Base-by-base conservation (phyloP, 345 rosid genomes). In the Lumnitzera littorea region DNA sequence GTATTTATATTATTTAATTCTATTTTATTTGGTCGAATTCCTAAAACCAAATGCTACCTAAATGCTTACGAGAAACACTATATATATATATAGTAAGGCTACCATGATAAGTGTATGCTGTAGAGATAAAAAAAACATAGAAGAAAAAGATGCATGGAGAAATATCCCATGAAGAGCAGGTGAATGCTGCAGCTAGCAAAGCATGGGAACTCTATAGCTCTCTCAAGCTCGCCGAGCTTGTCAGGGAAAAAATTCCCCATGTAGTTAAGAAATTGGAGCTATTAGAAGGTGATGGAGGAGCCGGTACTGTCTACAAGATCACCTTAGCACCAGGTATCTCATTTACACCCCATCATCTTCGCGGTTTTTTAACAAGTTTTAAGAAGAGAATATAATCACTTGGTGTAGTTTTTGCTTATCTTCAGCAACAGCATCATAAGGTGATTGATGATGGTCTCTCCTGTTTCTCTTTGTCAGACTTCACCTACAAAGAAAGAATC, bases 261-360 rank as follows among this genome's bases (percentile, higher is more conserved):
- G 0, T 60, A 23, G 10, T 17, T 13, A 36, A 46, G 12, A 50
- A 62, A n/a, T 16, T 65, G 41, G 68, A 65, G 46, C n/a, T 69
- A 24, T 41, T 69, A 23, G 62, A 68, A 50, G 78, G 77, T 2
- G 74, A 73, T 50, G 77, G 67, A 15, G 65, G 65, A 11, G 58
- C 53, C 5, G 71, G 67, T 15, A 69, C 73, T 50, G 5, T 69
- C 57, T 15, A 69, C 31, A 23, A 52, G 14, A 50, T 73, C 50
- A 43, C 25, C 11, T 56, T 65, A 9, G 14, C 14, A 15, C 62
- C 67, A 61, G 67, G 70, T 63, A 58, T 20, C 36, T 29, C 36
- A 29, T 29, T 29, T 29, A 29, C 36, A 29, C 7, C 36, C 36
- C 36, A 29, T 3, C 36, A 29, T 29, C 36, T 29, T 29, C 36